Conservation (phyloP, 192 early-diverging fungal genomes). For the Diversispora epigaea region DNA sequence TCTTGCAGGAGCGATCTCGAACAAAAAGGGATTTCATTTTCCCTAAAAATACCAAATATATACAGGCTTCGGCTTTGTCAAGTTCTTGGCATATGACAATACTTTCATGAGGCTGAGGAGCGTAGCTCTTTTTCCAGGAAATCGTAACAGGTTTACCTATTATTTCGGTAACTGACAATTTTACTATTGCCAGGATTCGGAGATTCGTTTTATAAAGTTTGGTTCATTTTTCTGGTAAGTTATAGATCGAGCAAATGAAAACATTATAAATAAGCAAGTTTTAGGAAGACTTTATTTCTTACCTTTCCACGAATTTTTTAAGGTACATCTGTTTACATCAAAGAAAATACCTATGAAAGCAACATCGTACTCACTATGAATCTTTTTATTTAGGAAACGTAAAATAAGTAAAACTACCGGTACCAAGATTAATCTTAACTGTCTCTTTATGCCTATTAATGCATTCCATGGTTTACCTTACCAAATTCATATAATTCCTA, state of each 20-base stretch:
- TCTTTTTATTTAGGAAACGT: constrained; percentile 19
- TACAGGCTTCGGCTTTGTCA: too few species aligned
- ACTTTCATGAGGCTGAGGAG: neutral
- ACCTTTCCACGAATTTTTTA: constrained; percentile 20
- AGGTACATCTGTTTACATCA: constrained; percentile 10
- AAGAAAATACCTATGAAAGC: constrained; percentile 17
- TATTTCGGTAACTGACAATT: neutral
- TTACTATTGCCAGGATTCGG: neutral
- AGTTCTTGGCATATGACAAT: neutral
- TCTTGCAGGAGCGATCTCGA: too few species aligned
- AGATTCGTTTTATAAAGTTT: constrained; percentile 2
- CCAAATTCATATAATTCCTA: too few species aligned
- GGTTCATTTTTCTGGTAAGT: neutral
- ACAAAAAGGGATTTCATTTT: too few species aligned
- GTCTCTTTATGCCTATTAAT: too few species aligned
- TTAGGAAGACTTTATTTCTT: neutral
- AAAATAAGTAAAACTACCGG: too few species aligned
- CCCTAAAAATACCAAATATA: too few species aligned
- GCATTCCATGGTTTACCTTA: too few species aligned
- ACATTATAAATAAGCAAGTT: constrained; percentile 6
- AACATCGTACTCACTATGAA: constrained; percentile 20
- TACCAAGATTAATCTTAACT: too few species aligned
- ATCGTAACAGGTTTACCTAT: constrained; percentile 6
- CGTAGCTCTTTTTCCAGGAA: too few species aligned
- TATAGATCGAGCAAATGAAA: neutral